These are phyloP conservation scores for Penicillium aurantiogriseum DNA, from an alignment of 2,329 filamentous ascomycete species.

Conservation along the genomic window DNA sequence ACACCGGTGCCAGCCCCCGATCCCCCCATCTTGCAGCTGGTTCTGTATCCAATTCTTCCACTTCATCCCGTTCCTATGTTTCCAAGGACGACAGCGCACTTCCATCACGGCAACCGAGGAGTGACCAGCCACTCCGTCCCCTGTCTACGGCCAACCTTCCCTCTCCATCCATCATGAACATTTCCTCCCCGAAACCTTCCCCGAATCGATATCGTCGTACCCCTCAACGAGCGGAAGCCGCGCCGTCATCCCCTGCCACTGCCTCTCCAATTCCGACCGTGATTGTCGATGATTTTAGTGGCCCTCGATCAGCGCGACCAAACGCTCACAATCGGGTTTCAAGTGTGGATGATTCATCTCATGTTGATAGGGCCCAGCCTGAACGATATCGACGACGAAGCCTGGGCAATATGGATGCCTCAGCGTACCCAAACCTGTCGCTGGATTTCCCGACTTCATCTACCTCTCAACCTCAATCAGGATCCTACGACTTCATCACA, in stretches of 20 bases:
- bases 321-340: constrained; percentile 56
- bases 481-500: constrained; percentile 36
- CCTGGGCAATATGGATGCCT: constrained; percentile 64
- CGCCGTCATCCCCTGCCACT: constrained; percentile 12
- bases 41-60: constrained; percentile 55
- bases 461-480: constrained; percentile 32
- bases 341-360: constrained; percentile 69
- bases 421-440: constrained; percentile 38
- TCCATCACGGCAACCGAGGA: constrained; percentile 38
- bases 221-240: constrained; percentile 56
- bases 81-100: constrained; percentile 53
- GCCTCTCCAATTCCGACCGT: constrained; percentile 12
- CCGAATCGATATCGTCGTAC: constrained; percentile 81
- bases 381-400: constrained; percentile 81
- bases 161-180: constrained; percentile 52
- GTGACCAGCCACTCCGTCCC: constrained; percentile 41
- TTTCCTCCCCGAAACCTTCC: constrained; percentile 60
- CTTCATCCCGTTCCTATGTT: constrained; percentile 44
- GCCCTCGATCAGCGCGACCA: constrained; percentile 39
- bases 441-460: constrained; percentile 35
- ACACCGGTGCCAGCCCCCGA: constrained; percentile 33
- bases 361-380: constrained; percentile 52
- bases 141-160: constrained; percentile 52
- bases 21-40: constrained; percentile 51
- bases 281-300: constrained; percentile 45